Percentiles rank a stretch among this genome's conserved stretches.
phyloP scores from a whole-genome alignment of 2,329 filamentous ascomycete genomes.

The Fonsecaea erecta region DNA sequence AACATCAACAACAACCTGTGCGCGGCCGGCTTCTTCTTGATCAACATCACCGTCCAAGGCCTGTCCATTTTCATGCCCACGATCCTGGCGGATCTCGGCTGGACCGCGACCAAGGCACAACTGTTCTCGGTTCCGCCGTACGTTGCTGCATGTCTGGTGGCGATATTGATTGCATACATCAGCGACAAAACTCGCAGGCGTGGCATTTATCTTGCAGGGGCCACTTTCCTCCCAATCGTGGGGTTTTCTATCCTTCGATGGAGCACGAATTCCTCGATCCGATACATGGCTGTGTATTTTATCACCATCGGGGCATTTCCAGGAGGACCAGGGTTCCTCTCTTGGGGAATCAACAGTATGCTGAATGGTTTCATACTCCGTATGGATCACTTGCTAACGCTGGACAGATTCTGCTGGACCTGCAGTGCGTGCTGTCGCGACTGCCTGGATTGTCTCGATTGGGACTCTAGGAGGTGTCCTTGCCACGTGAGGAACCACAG shows the following conservation, averaged over 20 bases:
- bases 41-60: constrained; percentile 46
- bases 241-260: constrained; percentile 77
- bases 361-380: constrained; percentile 44
- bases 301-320: constrained; percentile 79
- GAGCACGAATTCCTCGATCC: constrained; percentile 66
- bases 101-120: constrained; percentile 62
- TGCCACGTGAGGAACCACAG: constrained; percentile 61
- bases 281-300: constrained; percentile 83
- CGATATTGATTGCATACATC: constrained; percentile 70
- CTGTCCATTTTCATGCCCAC: constrained; percentile 46
- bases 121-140: constrained; percentile 78
- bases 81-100: constrained; percentile 50
- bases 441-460: constrained; percentile 77
- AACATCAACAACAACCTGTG: constrained; percentile 36
- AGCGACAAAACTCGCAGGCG: constrained; percentile 80
- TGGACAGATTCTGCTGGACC: constrained; percentile 57
- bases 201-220: constrained; percentile 71
- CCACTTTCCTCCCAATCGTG: constrained; percentile 70
- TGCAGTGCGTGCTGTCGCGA: constrained; percentile 70
- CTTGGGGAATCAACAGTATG: constrained; percentile 79
- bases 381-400: background rate
- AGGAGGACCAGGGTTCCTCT: constrained; percentile 86
- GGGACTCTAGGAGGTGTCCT: constrained; percentile 81
- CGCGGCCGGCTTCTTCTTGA: constrained; percentile 32
- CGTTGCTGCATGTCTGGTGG: constrained; percentile 70